Conservation (phyloP, 192 early-diverging fungal genomes). For the Linnemannia schmuckeri region DNA sequence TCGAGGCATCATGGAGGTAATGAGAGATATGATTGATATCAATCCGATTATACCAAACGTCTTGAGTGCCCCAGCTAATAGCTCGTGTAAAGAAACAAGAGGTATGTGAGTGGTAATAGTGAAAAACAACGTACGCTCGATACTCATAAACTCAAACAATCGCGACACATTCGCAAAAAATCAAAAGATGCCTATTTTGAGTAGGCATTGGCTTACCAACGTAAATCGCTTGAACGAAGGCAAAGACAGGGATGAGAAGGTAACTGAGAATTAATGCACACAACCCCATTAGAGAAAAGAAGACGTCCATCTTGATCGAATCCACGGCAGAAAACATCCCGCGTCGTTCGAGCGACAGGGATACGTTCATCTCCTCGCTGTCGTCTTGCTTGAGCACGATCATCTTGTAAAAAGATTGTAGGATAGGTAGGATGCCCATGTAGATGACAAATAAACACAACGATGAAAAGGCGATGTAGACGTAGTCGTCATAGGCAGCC, state of each 20-base stretch:
- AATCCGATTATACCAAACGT: background rate
- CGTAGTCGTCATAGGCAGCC: constrained; percentile 13
- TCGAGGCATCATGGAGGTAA: background rate
- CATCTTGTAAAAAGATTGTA: constrained; percentile 12
- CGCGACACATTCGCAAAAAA: background rate
- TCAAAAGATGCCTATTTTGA: background rate
- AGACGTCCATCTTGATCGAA: constrained; percentile 11
- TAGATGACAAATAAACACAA: background rate
- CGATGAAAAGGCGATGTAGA: constrained; percentile 10
- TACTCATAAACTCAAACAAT: background rate
- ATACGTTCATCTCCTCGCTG: background rate
- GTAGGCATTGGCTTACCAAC: background rate
- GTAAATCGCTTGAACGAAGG: background rate
- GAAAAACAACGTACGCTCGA: background rate
- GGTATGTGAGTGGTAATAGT: background rate
- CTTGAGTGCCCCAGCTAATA: background rate
- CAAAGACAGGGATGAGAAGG: background rate
- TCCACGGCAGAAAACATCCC: background rate
- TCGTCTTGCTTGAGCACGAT: background rate
- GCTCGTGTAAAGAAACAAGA: background rate
- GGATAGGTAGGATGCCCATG: background rate
- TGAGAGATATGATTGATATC: background rate
- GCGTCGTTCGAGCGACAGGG: background rate
- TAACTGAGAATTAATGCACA: background rate
- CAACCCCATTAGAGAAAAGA: background rate